Evolutionary conservation across 192 early-diverging fungal species (phyloP).

Genomic region (Coemansia guatemalensis): DNA sequence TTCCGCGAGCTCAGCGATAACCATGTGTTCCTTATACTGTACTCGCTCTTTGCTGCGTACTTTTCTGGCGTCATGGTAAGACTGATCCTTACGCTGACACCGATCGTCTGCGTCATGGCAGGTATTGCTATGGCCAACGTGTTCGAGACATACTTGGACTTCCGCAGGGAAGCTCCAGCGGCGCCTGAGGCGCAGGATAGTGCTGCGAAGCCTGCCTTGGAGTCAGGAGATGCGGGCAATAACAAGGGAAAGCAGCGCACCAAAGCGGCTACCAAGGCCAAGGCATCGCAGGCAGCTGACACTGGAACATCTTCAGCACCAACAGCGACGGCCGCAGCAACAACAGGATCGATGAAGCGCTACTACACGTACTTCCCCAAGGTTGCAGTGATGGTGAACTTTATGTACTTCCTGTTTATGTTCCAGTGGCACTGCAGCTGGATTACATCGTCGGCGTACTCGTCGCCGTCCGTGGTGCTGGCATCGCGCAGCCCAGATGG

Average conservation of each 20-base stretch:
- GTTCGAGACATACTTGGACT: slow-evolving; percentile 80
- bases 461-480: slow-evolving; percentile 97
- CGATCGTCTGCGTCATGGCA: slow-evolving; percentile 92
- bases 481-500: slow-evolving; percentile 87
- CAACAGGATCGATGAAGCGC: slow-evolving; percentile 18
- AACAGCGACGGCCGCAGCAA: neutral
- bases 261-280: neutral
- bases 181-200: slow-evolving; percentile 4
- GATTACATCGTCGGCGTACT: slow-evolving; percentile 98
- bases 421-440: slow-evolving; percentile 99
- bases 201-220: slow-evolving; percentile 32
- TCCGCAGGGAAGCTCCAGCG: slow-evolving; percentile 6
- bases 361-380: slow-evolving; percentile 26
- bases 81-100: slow-evolving; percentile 96
- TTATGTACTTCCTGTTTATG: slow-evolving; percentile 74
- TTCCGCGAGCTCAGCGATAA: slow-evolving; percentile 94
- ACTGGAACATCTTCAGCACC: neutral
- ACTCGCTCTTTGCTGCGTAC: slow-evolving; percentile 97
- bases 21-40: slow-evolving; percentile 97
- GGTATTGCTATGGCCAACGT: slow-evolving; percentile 88
- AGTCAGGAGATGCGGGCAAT: slow-evolving; percentile 9
- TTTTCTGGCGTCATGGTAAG: slow-evolving; percentile 99
- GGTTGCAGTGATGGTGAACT: slow-evolving; percentile 59
- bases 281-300: neutral
- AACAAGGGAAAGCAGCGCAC: neutral